A percentile compares a stretch with the other conserved stretches of the same genome.
Evolutionary conservation across 2,329 filamentous ascomycete species (phyloP).

Genomic region (Trichoderma pleuroti): DNA sequence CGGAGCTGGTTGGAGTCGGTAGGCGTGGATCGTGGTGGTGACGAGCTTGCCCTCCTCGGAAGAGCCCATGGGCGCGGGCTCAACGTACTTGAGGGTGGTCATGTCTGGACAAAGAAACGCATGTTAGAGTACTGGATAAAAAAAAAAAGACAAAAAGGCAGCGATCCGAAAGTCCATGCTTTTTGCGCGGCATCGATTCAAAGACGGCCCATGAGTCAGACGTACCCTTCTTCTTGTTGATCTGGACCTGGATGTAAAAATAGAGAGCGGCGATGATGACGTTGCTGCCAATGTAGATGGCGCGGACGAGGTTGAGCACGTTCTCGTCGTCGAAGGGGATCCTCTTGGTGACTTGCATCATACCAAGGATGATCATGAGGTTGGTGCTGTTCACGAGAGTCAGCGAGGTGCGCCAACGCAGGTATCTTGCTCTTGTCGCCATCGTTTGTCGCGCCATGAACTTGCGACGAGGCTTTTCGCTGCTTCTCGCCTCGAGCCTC

Average conservation of each 20-base stretch:
- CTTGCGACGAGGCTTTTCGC: not conserved
- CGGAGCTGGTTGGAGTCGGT: conserved; percentile 85
- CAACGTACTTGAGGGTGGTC: conserved; percentile 97
- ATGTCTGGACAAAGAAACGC: conserved; percentile 60
- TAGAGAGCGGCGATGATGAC: conserved; percentile 81
- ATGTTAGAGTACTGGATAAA: not conserved
- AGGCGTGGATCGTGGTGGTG: conserved; percentile 93
- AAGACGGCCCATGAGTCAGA: conserved; percentile 26
- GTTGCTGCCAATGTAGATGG: conserved; percentile 59
- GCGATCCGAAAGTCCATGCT: conserved; percentile 19
- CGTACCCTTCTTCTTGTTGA: conserved; percentile 97
- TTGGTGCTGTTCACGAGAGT: conserved; percentile 62
- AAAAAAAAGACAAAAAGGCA: not conserved
- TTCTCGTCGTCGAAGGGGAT: conserved; percentile 85
- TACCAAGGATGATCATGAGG: conserved; percentile 88
- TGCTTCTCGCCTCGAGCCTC: not conserved
- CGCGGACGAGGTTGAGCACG: conserved; percentile 55
- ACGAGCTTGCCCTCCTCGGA: conserved; percentile 93
- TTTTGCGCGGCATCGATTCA: not conserved
- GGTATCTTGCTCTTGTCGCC: not conserved
- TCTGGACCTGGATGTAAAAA: conserved; percentile 76
- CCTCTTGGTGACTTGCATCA: conserved; percentile 98
- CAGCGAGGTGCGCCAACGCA: conserved; percentile 20
- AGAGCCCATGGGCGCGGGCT: conserved; percentile 89
- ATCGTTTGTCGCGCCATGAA: not conserved